Evolutionary conservation across 1,284 basidiomycete species (phyloP).

Genomic region (Cryptococcus sp.): DNA sequence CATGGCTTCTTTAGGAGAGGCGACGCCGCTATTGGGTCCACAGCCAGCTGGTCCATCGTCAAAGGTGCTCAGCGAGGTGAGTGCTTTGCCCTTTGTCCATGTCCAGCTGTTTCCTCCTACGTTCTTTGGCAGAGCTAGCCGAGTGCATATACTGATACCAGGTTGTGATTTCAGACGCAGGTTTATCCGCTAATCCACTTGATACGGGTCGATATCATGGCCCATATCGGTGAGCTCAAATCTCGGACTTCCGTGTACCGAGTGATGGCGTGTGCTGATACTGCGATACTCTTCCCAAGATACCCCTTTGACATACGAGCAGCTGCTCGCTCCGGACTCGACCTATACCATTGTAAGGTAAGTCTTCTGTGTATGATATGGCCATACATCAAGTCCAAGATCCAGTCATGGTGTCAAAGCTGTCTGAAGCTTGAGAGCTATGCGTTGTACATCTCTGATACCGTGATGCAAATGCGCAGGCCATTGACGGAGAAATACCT

Average conservation of each 20-base stretch:
- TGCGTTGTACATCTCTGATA: too few relatives aligned
- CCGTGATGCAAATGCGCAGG: conserved; percentile 11
- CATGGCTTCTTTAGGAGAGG: conserved; percentile 18
- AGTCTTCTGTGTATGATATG: conserved; percentile 6
- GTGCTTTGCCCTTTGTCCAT: conserved; percentile 1
- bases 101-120: too few relatives aligned
- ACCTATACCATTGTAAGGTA: conserved; percentile 75
- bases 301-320: conserved; percentile 71
- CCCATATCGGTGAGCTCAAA: conserved; percentile 46
- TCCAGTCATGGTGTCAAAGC: neutral
- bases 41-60: conserved; percentile 25
- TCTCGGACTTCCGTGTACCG: neutral
- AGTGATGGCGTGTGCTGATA: too few relatives aligned
- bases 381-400: neutral
- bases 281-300: conserved; percentile 54
- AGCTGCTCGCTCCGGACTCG: conserved; percentile 78
- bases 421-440: neutral
- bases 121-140: too few relatives aligned
- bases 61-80: conserved; percentile 37
- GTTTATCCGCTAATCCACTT: conserved; percentile 54
- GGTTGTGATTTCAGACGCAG: conserved; percentile 26
- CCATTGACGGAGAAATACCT: conserved; percentile 53
- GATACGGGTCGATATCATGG: conserved; percentile 51
- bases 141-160: neutral
- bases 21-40: conserved; percentile 36